phyloP scores from a whole-genome alignment of 2,329 filamentous ascomycete genomes.

The Sclerotinia nivalis region DNA sequence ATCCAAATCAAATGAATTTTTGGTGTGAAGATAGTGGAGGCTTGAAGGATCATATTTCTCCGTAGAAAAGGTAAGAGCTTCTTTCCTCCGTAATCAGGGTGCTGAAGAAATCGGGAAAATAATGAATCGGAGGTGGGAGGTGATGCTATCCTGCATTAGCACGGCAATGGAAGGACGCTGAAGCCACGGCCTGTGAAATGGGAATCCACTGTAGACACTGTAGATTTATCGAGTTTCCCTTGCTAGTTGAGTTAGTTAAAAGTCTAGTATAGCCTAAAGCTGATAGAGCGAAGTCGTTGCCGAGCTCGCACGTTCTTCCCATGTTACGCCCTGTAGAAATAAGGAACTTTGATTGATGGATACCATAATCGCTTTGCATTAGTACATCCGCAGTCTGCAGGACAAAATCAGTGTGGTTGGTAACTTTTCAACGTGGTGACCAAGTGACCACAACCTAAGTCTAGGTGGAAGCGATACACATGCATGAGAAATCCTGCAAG shows the following conservation, averaged over 20 bases:
- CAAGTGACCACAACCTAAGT: constrained; percentile 20
- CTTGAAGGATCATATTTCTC: not conserved
- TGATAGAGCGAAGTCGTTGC: constrained; percentile 15
- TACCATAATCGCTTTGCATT: constrained; percentile 24
- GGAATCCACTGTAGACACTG: not conserved
- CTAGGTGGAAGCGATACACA: constrained; percentile 11
- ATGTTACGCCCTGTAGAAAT: constrained; percentile 22
- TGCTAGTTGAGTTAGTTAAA: constrained; percentile 5
- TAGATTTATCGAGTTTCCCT: constrained; percentile 17
- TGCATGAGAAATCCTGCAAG: constrained; percentile 24
- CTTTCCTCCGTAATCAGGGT: constrained; percentile 8
- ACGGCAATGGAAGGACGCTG: not conserved
- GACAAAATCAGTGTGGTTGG: constrained; percentile 25
- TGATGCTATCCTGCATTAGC: constrained; percentile 21
- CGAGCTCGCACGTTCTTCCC: constrained; percentile 16
- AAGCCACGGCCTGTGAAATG: constrained; percentile 11
- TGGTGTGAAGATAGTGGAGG: not conserved
- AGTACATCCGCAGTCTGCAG: constrained; percentile 26
- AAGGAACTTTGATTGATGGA: constrained; percentile 22
- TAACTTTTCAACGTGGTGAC: constrained; percentile 25
- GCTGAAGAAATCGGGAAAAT: constrained; percentile 10
- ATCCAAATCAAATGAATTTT: not conserved
- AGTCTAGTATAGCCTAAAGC: constrained; percentile 11
- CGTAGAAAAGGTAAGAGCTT: not conserved
- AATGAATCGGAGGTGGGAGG: constrained; percentile 3